Base-by-base conservation (phyloP, 805 yeast genomes). In the Vanderwaltozyma yarrowii region DNA sequence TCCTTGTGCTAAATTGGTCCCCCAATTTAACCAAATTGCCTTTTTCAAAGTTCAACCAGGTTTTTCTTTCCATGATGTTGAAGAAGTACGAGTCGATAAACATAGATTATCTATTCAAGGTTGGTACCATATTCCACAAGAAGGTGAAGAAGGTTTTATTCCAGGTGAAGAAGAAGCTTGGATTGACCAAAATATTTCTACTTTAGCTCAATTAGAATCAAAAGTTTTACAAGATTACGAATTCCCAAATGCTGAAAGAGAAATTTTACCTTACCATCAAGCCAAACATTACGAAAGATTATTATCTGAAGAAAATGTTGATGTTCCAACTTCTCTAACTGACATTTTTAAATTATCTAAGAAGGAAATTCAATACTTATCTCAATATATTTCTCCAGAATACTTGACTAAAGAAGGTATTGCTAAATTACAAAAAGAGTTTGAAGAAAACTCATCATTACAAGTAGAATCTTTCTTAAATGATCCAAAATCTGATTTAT, bases 121-220 rank as follows among this genome's bases (percentile, higher is more conserved):
- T 1, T 94, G 99, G 99, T 94, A 89, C 56, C 99, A 92, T 60
- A 84, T 88, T 37, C 99, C 99, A 3, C 97, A 92, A 57, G 65
- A 65, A 10, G 96, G 95, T 9, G 99, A 92, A 61, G 77, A 73
- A 25, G 97, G 96, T 0, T 89, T 60, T 52, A 71, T 77, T 15
- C 76, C 74, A 27, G 94, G 94, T 5, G 95, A 86, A 54, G 87
- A 85, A 57, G 89, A 80, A 51, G 46, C 49, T 32, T 60, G 64
- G 64, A 50, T 58, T 9, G 74, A 66, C 27, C 77, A 83, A 1
- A 87, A 80, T 48, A 80, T 82, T 0, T 75, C 86, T 31, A 84
- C 95, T 0, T 69, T 87, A 44, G 86, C 82, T 52, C 89, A 75
- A 52, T 62, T 87, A 42, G 89, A 85, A 49, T 73, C 84, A 9